Evolutionary conservation across 2,329 filamentous ascomycete species (phyloP).

Genomic region (Talaromyces sp.): DNA sequence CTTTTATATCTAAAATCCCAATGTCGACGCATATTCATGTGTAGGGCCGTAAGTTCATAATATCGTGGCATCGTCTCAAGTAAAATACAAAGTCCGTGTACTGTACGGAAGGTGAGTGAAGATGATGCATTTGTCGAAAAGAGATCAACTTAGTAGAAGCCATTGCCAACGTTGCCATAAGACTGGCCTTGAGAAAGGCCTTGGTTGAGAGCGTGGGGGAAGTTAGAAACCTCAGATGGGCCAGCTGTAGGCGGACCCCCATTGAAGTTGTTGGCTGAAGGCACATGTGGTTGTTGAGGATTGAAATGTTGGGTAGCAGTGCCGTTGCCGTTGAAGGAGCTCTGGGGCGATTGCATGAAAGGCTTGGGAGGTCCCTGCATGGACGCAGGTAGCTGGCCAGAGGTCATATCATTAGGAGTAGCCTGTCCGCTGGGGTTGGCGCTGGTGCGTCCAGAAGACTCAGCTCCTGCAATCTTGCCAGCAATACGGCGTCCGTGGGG

Average conservation of each 20-base stretch:
- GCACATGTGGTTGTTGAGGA: slow-evolving; percentile 12
- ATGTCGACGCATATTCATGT: slow-evolving; percentile 14
- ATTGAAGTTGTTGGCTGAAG: slow-evolving; percentile 19
- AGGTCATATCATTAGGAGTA: slow-evolving; percentile 40
- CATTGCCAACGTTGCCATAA: slow-evolving; percentile 22
- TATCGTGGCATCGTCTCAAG: slow-evolving; percentile 37
- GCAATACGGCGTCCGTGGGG: slow-evolving; percentile 93
- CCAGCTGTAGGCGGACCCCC: slow-evolving; percentile 29
- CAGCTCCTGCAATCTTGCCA: slow-evolving; percentile 70
- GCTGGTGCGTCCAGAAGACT: slow-evolving; percentile 42
- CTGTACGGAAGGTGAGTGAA: slow-evolving; percentile 17
- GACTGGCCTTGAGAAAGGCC: slow-evolving; percentile 29
- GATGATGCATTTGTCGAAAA: slow-evolving; percentile 6
- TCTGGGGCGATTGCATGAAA: slow-evolving; percentile 29
- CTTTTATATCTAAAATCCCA: slow-evolving; percentile 14
- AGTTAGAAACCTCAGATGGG: slow-evolving; percentile 31
- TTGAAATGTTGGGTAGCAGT: slow-evolving; percentile 27
- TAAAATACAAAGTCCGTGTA: slow-evolving; percentile 36
- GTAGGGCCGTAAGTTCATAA: slow-evolving; percentile 25
- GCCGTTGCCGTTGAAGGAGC: slow-evolving; percentile 24
- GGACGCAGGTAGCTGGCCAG: slow-evolving; percentile 34
- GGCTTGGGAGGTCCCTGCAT: slow-evolving; percentile 29
- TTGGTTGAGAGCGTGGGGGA: slow-evolving; percentile 29
- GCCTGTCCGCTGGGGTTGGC: slow-evolving; percentile 38
- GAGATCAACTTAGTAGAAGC: slow-evolving; percentile 30